Evolutionary conservation across 352 stramenopile species (phyloP).

Genomic region (Pythium myriotylum): DNA sequence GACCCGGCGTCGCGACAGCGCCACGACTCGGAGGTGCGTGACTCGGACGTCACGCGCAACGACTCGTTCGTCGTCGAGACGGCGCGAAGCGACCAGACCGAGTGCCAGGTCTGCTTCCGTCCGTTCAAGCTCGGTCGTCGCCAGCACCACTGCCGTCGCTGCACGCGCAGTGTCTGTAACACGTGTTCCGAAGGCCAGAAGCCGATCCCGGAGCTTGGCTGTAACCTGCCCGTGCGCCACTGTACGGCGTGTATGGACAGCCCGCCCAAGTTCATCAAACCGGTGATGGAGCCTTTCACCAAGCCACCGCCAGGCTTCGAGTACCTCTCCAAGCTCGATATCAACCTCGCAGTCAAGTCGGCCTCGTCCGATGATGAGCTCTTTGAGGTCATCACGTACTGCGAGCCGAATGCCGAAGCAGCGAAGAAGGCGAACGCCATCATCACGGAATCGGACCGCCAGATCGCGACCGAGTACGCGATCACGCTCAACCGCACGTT

Average conservation of each 20-base stretch:
- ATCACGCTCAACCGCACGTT: constrained; percentile 71
- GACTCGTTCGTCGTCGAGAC: constrained; percentile 71
- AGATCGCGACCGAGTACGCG: constrained; percentile 81
- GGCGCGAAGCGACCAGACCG: constrained; percentile 81
- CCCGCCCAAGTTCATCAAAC: constrained; percentile 79
- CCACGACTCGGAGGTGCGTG: constrained; percentile 65
- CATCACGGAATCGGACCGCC: constrained; percentile 76
- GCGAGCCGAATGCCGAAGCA: constrained; percentile 65
- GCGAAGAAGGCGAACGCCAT: constrained; percentile 56
- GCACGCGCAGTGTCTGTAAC: constrained; percentile 85
- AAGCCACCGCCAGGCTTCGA: constrained; percentile 84
- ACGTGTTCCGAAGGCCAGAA: constrained; percentile 83
- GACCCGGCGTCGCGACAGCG: constrained; percentile 55
- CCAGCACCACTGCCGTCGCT: constrained; percentile 84
- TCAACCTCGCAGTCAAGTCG: constrained; percentile 63
- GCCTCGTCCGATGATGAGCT: constrained; percentile 48
- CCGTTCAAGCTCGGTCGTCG: constrained; percentile 84
- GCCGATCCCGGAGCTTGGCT: constrained; percentile 82
- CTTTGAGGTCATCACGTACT: constrained; percentile 82
- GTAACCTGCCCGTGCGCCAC: constrained; percentile 75
- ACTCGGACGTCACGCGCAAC: constrained; percentile 48
- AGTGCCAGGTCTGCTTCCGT: constrained; percentile 89
- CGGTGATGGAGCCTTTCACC: constrained; percentile 72
- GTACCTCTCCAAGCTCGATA: constrained; percentile 85
- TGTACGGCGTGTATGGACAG: constrained; percentile 81